Evolutionary conservation across 305 asterid genomes (phyloP).

Genomic region (Fraxinus latifolia): DNA sequence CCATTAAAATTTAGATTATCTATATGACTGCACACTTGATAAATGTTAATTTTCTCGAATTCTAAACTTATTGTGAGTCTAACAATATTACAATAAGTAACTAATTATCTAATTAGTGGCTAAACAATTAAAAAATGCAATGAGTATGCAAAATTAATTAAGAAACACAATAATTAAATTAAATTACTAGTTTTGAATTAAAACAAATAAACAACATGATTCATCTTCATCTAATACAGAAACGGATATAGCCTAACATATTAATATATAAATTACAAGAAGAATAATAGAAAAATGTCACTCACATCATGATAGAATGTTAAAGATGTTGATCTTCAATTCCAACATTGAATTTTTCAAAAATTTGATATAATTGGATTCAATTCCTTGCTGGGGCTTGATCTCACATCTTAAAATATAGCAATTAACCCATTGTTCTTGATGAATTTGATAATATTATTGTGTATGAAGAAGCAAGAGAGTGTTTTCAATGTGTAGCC

Average conservation of each 20-base stretch:
- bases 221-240: background rate
- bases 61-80: background rate
- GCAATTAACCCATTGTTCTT: background rate
- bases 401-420: too few relatives aligned
- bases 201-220: background rate
- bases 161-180: background rate
- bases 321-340: too few relatives aligned
- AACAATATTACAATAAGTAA: too few relatives aligned
- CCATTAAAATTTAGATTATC: background rate
- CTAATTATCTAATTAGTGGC: background rate
- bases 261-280: too few relatives aligned
- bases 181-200: background rate
- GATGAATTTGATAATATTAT: background rate
- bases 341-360: too few relatives aligned
- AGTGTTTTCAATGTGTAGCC: background rate
- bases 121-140: background rate
- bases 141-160: too few relatives aligned
- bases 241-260: background rate
- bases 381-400: too few relatives aligned
- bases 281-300: background rate
- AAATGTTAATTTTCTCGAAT: background rate
- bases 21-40: background rate
- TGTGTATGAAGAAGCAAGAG: background rate
- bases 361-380: too few relatives aligned
- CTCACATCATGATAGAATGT: background rate